phyloP scores from a whole-genome alignment of 805 yeast genomes.

The Starmerella cellae region DNA sequence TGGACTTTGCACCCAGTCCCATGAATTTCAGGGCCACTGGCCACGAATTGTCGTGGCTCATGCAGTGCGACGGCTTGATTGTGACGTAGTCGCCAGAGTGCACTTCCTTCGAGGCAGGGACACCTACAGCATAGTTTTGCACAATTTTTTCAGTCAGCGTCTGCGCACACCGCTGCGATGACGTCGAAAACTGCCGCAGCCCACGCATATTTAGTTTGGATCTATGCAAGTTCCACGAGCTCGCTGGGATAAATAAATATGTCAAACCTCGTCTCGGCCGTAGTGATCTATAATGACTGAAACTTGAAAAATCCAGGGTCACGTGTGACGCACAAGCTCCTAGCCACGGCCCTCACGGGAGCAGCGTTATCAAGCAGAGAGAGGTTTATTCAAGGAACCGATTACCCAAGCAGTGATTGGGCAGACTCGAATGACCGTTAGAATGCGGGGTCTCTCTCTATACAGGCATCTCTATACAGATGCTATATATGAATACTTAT shows the following conservation, averaged over 20 bases:
- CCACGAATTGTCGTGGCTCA: conserved; percentile 99
- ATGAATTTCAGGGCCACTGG: conserved; percentile 95
- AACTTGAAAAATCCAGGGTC: neutral
- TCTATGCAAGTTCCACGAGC: neutral
- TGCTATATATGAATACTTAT: too few relatives aligned
- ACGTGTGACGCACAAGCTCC: neutral
- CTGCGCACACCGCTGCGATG: conserved; percentile 33
- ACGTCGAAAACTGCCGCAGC: conserved; percentile 6
- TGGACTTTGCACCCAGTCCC: conserved; percentile 80
- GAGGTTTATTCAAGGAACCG: too few relatives aligned
- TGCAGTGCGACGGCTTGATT: conserved; percentile 89
- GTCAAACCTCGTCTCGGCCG: too few relatives aligned
- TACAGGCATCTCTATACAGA: too few relatives aligned
- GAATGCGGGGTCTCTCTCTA: too few relatives aligned
- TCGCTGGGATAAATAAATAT: too few relatives aligned
- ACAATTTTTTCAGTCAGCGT: conserved; percentile 92
- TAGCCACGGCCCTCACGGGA: neutral
- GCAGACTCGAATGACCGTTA: too few relatives aligned
- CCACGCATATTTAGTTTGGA: neutral
- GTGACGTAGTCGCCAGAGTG: conserved; percentile 89
- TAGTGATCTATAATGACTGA: too few relatives aligned
- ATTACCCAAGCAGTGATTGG: too few relatives aligned
- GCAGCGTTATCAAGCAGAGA: too few relatives aligned
- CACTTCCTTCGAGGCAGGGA: conserved; percentile 62
- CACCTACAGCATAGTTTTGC: conserved; percentile 80